A percentile compares a stretch with the other conserved stretches of the same genome.
Conservation (phyloP, 2,329 filamentous ascomycete species). For the Daldinia eschscholtzii region DNA sequence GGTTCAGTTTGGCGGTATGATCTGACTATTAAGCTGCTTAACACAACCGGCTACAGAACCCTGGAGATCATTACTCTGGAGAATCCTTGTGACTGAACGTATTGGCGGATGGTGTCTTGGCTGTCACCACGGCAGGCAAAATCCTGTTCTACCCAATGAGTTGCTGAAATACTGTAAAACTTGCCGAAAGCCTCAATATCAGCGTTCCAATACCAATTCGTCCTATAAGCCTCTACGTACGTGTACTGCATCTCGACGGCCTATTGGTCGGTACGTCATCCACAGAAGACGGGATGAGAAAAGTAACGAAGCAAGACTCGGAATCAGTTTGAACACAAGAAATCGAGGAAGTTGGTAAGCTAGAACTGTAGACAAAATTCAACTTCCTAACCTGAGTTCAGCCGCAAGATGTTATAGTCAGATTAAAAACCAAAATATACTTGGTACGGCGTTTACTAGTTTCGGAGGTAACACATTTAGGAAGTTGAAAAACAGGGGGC, state of each 20-base stretch:
- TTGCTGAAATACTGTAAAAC: conserved; percentile 4
- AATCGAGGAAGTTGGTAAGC: background rate
- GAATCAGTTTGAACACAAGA: conserved; percentile 1
- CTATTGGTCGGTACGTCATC: conserved; percentile 20
- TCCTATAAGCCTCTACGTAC: conserved; percentile 11
- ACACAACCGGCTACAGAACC: conserved; percentile 33
- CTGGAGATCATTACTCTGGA: conserved; percentile 39
- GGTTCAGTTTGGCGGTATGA: conserved; percentile 6
- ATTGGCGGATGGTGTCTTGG: conserved; percentile 27
- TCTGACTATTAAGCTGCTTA: conserved; percentile 10
- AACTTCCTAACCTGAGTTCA: background rate
- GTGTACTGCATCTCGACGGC: background rate
- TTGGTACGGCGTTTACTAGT: conserved; percentile 8
- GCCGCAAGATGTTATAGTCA: conserved; percentile 4
- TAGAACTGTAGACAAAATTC: background rate
- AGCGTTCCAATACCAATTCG: conserved; percentile 16
- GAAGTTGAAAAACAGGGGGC: conserved; percentile 29
- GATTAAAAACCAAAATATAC: background rate
- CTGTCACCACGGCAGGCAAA: conserved; percentile 17
- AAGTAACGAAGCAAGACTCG: conserved; percentile 18
- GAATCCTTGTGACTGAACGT: conserved; percentile 27
- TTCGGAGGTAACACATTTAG: conserved; percentile 1
- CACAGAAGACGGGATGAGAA: conserved; percentile 30
- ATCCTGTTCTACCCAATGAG: conserved; percentile 21
- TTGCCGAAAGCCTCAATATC: conserved; percentile 16